phyloP scores from a whole-genome alignment of 495 filamentous ascomycete genomes.

The Hypoxylon trugodes region DNA sequence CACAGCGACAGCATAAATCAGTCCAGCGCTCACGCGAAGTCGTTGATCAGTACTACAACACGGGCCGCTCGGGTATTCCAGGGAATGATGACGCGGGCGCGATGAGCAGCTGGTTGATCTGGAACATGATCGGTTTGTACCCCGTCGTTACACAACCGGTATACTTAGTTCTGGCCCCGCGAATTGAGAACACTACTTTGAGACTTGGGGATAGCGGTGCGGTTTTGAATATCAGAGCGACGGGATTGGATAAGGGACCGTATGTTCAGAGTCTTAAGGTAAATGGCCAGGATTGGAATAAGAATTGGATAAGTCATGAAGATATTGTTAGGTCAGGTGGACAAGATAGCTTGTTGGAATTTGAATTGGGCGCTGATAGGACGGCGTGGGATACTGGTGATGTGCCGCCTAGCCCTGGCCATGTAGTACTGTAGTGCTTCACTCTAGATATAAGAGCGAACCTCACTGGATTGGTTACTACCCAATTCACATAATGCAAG shows the following conservation, averaged over 20 bases:
- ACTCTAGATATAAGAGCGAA: neutral
- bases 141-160: constrained; percentile 67
- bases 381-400: constrained; percentile 64
- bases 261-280: constrained; percentile 61
- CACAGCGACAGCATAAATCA: constrained; percentile 63
- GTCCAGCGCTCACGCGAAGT: constrained; percentile 63
- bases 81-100: constrained; percentile 73
- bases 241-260: constrained; percentile 52
- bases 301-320: constrained; percentile 68
- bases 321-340: constrained; percentile 68
- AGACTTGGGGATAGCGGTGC: constrained; percentile 59
- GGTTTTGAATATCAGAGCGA: constrained; percentile 54
- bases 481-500: neutral
- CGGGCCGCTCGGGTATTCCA: constrained; percentile 61
- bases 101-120: constrained; percentile 71
- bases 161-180: constrained; percentile 67
- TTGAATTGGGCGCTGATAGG: constrained; percentile 61
- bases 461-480: neutral
- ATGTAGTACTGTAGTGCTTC: constrained; percentile 18
- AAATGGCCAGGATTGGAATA: constrained; percentile 58
- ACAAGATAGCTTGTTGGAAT: constrained; percentile 57
- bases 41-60: constrained; percentile 61
- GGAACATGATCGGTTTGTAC: constrained; percentile 73
- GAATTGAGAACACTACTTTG: constrained; percentile 65
- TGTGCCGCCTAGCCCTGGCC: constrained; percentile 59